phyloP scores from a whole-genome alignment of 139 green algal species.

The Tetraselmis striata region DNA sequence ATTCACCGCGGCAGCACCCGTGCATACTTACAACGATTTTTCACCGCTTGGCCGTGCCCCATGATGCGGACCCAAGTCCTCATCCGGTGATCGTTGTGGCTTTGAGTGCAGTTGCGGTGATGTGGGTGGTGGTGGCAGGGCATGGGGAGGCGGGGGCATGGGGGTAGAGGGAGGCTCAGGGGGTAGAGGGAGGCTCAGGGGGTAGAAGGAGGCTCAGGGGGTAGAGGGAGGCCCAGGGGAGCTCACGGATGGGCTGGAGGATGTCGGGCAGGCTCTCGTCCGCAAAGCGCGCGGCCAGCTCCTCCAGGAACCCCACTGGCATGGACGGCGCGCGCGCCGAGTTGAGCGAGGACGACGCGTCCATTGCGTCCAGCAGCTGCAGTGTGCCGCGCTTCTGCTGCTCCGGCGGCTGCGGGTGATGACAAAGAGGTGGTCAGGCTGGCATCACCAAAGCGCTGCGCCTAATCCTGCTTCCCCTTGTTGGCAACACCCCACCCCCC shows the following conservation, averaged over 20 bases:
- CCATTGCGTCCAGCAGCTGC: slow-evolving; percentile 64
- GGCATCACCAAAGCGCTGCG: too few species aligned
- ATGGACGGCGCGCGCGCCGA: slow-evolving; percentile 27
- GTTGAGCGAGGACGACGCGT: background rate
- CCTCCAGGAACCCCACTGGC: slow-evolving; percentile 74
- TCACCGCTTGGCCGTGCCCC: too few species aligned
- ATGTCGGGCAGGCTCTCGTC: slow-evolving; percentile 64
- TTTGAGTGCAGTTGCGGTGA: too few species aligned
- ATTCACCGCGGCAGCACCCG: too few species aligned
- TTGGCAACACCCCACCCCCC: too few species aligned
- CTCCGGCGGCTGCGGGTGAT: slow-evolving; percentile 38
- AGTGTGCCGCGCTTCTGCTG: slow-evolving; percentile 39
- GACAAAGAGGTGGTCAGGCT: too few species aligned
- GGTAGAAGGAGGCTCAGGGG: background rate
- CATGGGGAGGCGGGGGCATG: too few species aligned
- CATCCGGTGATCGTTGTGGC: too few species aligned
- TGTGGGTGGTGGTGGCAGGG: too few species aligned
- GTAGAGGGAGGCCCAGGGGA: background rate
- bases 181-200: background rate
- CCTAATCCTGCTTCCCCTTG: too few species aligned
- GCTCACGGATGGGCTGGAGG: slow-evolving; percentile 44
- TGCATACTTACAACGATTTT: too few species aligned
- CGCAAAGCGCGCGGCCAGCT: slow-evolving; percentile 55
- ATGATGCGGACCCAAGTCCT: too few species aligned
- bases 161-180: background rate